Evolutionary conservation across 306 rosid species (phyloP).

Genomic region (Acacia melanoxylon): DNA sequence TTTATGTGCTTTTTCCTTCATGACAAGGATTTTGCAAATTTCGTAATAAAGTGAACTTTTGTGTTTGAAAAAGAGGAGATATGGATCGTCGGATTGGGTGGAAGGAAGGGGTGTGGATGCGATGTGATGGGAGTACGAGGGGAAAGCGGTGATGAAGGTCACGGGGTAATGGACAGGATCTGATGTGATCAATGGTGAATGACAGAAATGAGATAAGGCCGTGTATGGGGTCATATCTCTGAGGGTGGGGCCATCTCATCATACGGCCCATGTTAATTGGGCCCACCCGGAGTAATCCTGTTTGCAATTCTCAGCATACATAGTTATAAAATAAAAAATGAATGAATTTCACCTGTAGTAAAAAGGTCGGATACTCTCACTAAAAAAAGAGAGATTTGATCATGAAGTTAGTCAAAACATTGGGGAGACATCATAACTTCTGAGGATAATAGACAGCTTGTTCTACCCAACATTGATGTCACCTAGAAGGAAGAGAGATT

Average conservation of each 20-base stretch:
- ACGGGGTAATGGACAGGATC: neutral
- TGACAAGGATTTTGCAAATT: too few relatives aligned
- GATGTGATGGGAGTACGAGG: neutral
- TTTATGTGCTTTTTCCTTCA: too few relatives aligned
- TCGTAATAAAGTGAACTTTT: neutral
- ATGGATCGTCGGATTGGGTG: neutral
- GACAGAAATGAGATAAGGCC: neutral
- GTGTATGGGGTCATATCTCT: neutral
- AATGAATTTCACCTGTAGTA: too few relatives aligned
- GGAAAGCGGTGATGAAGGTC: neutral
- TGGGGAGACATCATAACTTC: too few relatives aligned
- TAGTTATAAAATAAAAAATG: neutral
- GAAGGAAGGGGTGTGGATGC: too few relatives aligned
- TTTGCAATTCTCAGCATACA: neutral
- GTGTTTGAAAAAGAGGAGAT: neutral
- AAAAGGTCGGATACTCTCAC: too few relatives aligned
- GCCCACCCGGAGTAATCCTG: neutral
- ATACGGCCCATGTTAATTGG: neutral
- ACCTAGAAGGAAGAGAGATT: too few relatives aligned
- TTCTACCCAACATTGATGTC: too few relatives aligned
- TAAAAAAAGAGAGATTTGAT: too few relatives aligned
- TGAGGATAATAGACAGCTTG: too few relatives aligned
- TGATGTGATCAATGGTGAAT: neutral
- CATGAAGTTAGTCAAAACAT: too few relatives aligned
- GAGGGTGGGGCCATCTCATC: neutral